These are phyloP conservation scores for Mycena epipterygia DNA, from an alignment of 768 basidiomycete species.

Conservation along the genomic window DNA sequence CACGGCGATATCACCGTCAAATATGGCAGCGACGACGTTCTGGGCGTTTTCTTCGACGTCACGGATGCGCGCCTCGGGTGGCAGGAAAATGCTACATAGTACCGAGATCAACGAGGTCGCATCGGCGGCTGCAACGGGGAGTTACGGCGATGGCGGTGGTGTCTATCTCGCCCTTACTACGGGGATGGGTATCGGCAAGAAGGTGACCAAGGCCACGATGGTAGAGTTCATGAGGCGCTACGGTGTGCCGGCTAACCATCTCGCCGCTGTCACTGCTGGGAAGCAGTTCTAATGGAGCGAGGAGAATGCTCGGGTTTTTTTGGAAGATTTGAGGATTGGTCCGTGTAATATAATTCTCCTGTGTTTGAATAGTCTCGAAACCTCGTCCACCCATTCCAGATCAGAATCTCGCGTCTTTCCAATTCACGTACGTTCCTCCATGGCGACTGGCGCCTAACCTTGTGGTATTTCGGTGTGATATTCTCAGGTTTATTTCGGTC, in stretches of 20 bases:
- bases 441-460: no score
- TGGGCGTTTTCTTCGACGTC: conserved; percentile 3
- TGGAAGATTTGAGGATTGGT: no score
- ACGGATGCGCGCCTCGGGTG: not conserved
- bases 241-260: not conserved
- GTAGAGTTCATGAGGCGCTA: conserved; percentile 5
- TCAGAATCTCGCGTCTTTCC: not conserved
- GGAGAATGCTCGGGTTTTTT: no score
- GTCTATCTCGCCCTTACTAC: conserved; percentile 6
- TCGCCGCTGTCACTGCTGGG: not conserved
- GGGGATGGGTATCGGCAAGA: conserved; percentile 4
- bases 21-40: not conserved
- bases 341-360: no score
- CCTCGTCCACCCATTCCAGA: no score
- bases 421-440: no score
- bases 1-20: not conserved
- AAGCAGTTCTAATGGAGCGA: not conserved
- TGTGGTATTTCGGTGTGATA: no score
- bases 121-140: not conserved
- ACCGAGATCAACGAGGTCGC: not conserved
- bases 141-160: not conserved
- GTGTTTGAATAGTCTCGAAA: no score
- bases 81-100: not conserved
- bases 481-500: no score
- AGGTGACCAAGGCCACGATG: not conserved